Evolutionary conservation across 2,329 filamentous ascomycete genomes (phyloP).

Genomic region (Hymenoscyphus scutula): DNA sequence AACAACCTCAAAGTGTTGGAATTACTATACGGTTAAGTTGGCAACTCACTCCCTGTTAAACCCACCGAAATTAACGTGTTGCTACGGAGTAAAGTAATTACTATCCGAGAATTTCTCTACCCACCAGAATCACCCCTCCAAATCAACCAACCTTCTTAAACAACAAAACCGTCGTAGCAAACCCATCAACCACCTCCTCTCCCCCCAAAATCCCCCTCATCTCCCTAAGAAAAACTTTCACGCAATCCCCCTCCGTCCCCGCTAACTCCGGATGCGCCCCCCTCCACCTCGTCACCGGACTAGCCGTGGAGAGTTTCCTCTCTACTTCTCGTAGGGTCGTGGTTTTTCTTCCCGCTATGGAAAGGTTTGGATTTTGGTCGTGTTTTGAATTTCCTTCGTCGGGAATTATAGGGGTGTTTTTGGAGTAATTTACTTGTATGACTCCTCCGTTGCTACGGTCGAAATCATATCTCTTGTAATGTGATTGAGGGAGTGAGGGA

Average conservation of each 20-base stretch:
- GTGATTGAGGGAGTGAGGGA: slow-evolving; percentile 34
- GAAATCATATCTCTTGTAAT: slow-evolving; percentile 36
- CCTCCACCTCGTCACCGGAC: slow-evolving; percentile 42
- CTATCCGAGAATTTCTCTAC: no score
- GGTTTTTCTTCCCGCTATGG: slow-evolving; percentile 32
- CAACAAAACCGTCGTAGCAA: slow-evolving; percentile 20
- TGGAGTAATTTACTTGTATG: no score
- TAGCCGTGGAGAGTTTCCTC: slow-evolving; percentile 36
- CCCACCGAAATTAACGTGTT: no score
- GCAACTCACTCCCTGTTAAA: no score
- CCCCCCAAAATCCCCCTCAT: slow-evolving; percentile 20
- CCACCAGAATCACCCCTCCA: no score
- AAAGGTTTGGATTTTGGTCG: neutral
- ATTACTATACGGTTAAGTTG: no score
- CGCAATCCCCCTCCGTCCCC: slow-evolving; percentile 40
- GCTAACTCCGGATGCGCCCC: slow-evolving; percentile 38
- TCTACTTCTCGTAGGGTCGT: slow-evolving; percentile 25
- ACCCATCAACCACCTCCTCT: slow-evolving; percentile 16
- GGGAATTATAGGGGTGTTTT: no score
- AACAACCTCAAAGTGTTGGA: no score
- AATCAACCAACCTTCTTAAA: slow-evolving; percentile 23
- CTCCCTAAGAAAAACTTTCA: slow-evolving; percentile 26
- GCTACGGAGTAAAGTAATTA: no score
- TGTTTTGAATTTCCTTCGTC: no score
- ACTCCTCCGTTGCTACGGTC: no score